Evolutionary conservation across 2,329 filamentous ascomycete species (phyloP), one percentile per base, ranked within the genome.

Genomic region (Orbilia quercus): DNA sequence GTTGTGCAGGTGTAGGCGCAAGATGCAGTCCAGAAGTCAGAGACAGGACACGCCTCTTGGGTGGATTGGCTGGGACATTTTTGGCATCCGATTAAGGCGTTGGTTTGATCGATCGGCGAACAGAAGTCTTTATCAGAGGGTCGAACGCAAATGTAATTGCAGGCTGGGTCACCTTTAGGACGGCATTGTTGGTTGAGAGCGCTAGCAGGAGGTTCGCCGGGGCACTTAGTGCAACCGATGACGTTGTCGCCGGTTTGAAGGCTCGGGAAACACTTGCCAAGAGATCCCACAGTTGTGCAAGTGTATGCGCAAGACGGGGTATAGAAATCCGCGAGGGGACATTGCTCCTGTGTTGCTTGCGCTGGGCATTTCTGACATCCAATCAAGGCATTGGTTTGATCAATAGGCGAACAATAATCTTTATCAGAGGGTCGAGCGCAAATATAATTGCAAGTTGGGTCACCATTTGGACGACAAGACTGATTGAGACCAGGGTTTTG

Each of bases 151-250:
- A 53, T 53, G 16, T 16, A 53, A 14, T 53, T 36, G 25, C 48
- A 53, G 23, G 48, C 7, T 20, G 48, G 28, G 23, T 53, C 48
- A 14, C 48, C 48, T 1, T 53, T 53, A 16, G 48, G 48, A 36
- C 48, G 48, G 16, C 48, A 53, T 22, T n/a, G 18, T 16, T 53
- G 48, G 28, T 53, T 53, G 25, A 36, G 14, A 20, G 25, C 23
- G 28, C n/a, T 34, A 0, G 23, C 48, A 6, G 48, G 25, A 16
- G 18, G 6, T 12, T 22, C 48, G 28, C 48, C 48, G 16, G 28
- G 48, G 25, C 45, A 48, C 12, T 48, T 48, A 22, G 45, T 53
- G 28, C 48, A 53, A 16, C 48, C 48, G 18, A 53, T 34, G n/a
- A 53, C 48, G 11, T 53, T 20, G 11, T n/a, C 12, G 25, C 48